Percentiles rank a stretch among this genome's conserved stretches.
These are phyloP conservation scores for Hyaloscypha hepaticicola DNA, from an alignment of 495 filamentous ascomycete species.

Conservation along the genomic window DNA sequence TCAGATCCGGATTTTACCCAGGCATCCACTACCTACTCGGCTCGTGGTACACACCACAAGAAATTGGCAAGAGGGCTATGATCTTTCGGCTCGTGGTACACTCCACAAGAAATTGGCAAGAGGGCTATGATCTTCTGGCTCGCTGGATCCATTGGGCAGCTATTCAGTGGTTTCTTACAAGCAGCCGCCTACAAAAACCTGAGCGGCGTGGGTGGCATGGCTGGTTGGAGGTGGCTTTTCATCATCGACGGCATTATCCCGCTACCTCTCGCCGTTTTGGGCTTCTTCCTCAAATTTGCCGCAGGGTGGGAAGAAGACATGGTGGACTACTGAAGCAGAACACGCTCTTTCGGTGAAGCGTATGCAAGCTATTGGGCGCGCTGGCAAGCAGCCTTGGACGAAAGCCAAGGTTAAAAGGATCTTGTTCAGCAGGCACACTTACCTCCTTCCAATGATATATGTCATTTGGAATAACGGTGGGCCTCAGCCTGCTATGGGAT, in stretches of 20 bases:
- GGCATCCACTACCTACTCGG: constrained; percentile 57
- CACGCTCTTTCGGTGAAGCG: constrained; percentile 34
- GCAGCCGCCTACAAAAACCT: constrained; percentile 50
- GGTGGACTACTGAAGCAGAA: constrained; percentile 31
- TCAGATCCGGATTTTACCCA: constrained; percentile 15
- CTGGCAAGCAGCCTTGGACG: constrained; percentile 29
- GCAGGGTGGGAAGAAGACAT: constrained; percentile 31
- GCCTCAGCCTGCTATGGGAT: constrained; percentile 16
- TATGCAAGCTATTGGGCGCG: constrained; percentile 31
- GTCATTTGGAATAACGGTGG: constrained; percentile 37
- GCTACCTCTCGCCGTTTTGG: neutral
- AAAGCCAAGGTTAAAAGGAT: constrained; percentile 33
- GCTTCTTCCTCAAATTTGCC: constrained; percentile 41
- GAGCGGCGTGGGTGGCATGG: constrained; percentile 47
- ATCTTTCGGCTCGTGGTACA: constrained; percentile 62
- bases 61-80: constrained; percentile 59
- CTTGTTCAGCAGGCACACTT: constrained; percentile 36
- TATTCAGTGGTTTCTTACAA: constrained; percentile 51
- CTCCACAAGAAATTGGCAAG: constrained; percentile 59
- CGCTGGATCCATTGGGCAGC: constrained; percentile 45
- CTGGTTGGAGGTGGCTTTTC: constrained; percentile 62
- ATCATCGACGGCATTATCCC: neutral
- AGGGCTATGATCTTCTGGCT: constrained; percentile 51
- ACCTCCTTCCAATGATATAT: constrained; percentile 19
- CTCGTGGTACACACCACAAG: constrained; percentile 61